phyloP scores from a whole-genome alignment of 257 asterid genomes.

The Prunella vulgaris region DNA sequence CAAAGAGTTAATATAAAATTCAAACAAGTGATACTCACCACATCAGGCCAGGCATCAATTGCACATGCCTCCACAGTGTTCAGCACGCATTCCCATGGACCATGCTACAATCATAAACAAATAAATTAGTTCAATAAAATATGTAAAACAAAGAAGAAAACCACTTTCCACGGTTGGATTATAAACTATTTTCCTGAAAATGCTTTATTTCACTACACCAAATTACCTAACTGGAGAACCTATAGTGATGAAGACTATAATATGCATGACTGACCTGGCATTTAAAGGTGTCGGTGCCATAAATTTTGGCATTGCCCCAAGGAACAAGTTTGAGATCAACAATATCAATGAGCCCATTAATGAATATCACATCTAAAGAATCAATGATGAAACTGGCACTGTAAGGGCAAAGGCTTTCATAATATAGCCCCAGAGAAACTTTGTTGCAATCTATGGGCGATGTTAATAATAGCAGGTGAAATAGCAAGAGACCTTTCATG shows the following conservation, averaged over 20 bases:
- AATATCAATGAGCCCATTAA: constrained; percentile 29
- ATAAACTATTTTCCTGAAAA: not conserved
- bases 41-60: constrained; percentile 80
- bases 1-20: not conserved
- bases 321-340: constrained; percentile 44
- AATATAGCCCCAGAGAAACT: constrained; percentile 32
- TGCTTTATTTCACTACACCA: constrained; percentile 1
- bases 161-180: not conserved
- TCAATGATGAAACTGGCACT: constrained; percentile 36
- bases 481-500: constrained; percentile 21
- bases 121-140: not conserved
- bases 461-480: constrained; percentile 15
- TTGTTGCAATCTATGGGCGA: constrained; percentile 25
- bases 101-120: constrained; percentile 58
- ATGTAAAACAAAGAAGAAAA: constrained; percentile 1
- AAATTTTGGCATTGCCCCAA: constrained; percentile 47
- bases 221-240: not conserved
- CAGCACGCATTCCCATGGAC: constrained; percentile 64
- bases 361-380: constrained; percentile 29
- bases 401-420: constrained; percentile 38
- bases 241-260: not conserved
- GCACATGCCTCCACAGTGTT: constrained; percentile 93
- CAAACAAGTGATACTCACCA: constrained; percentile 50
- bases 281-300: constrained; percentile 17
- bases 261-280: constrained; percentile 33